Base-by-base conservation (phyloP, 1,139 yeast species). In the Yamadazyma trypodendri region DNA sequence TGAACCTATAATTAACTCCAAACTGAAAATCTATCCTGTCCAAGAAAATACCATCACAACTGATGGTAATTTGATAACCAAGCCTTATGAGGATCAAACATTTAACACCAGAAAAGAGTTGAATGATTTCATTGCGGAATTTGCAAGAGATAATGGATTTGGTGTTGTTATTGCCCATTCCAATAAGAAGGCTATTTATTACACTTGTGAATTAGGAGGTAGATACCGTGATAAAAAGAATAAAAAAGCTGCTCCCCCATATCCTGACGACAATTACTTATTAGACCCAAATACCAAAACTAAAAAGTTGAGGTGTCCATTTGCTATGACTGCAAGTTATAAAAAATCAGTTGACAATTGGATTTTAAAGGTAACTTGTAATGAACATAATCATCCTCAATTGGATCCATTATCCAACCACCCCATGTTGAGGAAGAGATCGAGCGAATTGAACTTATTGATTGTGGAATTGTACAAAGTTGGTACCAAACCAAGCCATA, bases 131-230 rank as follows among this genome's bases (percentile, higher is more conserved):
- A 76, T 77, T 40, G 71, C 68, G 40, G 81, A 75, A 44, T 77
- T 75, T 59, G 80, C 81, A 18, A 62, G 77, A 35, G 79, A 74
- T 49, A 75, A 77, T 52, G 81, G 79, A 28, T 76, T 77, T 57
- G 81, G 81, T 3, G 77, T 76, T 31, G 81, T 77, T 20, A 76
- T 77, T 56, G 79, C 81, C 25, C 81, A 76, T 55, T 73, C 79
- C 18, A 77, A 77, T 54, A 71, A 68, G 44, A 77, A 77, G 54
- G 81, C 81, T 28, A 77, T 77, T 43, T 77, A 77, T 54, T 77
- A 75, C 54, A 76, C 81, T n/a, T 77, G 82, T 54, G 81, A 76
- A 55, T 61, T 76, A 33, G 81, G 81, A 31, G 81, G 81, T 17
- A 63, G 75, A 30, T 76, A 76, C 51, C 63, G 81, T 42, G 80